Evolutionary conservation across 2,329 filamentous ascomycete species (phyloP), one percentile per base, ranked within the genome.

Genomic region (Diaporthe citriasiana): DNA sequence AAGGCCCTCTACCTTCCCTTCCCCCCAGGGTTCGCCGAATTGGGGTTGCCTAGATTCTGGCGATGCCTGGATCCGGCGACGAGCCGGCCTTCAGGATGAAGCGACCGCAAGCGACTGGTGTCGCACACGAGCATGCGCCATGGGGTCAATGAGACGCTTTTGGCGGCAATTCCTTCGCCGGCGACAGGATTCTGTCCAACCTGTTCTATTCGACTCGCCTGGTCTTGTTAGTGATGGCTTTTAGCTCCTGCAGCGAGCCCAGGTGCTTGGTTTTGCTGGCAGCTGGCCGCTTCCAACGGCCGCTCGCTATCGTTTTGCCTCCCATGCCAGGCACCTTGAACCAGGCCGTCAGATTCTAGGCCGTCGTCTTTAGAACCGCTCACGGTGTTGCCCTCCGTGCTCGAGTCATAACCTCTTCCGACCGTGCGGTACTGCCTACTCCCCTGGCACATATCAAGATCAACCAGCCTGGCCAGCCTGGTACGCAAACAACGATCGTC

Each of bases 41-140:
- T 13, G 45, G 63, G 60, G 63, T 10, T 50, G 53, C 30, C 42
- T 38, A 47, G 42, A 35, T 40, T 50, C 35, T n/a, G 4, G 33
- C 66, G 38, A 50, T 53, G 30, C 22, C 53, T 71, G 38, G n/a
- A 56, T 57, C 70, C 51, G 40, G 40, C 17, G 53, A 38, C 53
- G n/a, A 63, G 60, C 51, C 59, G 55, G 38, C 30, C 40, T 56
- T 56, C 50, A 73, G 70, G 73, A 73, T 70, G 70, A 75, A 73
- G 73, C 73, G 69, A 74, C 70, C 45, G 35, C 51, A 68, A 59
- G 50, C 71, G 53, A 38, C 65, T 47, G 70, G 50, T 6, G 27
- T 56, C 27, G 42, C 47, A 59, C 47, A n/a, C 57, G 35, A 30
- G 55, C 55, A 63, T 45, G 17, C 19, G 53, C 71, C 55, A 30